A percentile compares a stretch with the other conserved stretches of the same genome.
Conservation (phyloP, 2,329 filamentous ascomycete species). For the Sarocladium kiliense region DNA sequence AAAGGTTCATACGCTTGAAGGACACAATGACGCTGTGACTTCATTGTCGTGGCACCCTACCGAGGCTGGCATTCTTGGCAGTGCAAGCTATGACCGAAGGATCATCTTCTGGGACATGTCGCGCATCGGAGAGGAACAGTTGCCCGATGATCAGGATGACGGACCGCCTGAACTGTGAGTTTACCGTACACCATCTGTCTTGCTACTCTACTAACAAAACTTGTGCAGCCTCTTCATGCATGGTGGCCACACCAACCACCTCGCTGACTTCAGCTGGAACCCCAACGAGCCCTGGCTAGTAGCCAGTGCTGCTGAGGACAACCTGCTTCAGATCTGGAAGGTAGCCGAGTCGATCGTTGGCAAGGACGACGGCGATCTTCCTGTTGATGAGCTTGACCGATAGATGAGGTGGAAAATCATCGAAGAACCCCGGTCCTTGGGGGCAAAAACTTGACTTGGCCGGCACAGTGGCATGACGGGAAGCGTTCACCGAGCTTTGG, state of each 20-base stretch:
- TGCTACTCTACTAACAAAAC: conserved; percentile 16
- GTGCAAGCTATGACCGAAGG: conserved; percentile 85
- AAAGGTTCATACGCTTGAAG: conserved; percentile 85
- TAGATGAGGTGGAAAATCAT: conserved; percentile 31
- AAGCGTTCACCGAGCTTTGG: no score
- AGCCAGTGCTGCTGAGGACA: conserved; percentile 93
- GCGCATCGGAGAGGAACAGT: conserved; percentile 87
- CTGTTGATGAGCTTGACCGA: conserved; percentile 70
- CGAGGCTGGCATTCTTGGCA: conserved; percentile 82
- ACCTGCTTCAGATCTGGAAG: conserved; percentile 92
- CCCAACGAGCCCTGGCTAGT: conserved; percentile 95
- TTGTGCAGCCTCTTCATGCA: conserved; percentile 83
- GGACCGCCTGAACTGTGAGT: conserved; percentile 89
- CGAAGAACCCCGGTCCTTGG: conserved; percentile 19
- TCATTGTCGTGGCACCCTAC: conserved; percentile 93
- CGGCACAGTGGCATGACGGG: no score
- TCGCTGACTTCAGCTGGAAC: conserved; percentile 98
- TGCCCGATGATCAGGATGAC: conserved; percentile 90
- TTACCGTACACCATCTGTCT: background rate
- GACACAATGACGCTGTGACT: conserved; percentile 84
- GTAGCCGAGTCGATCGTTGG: conserved; percentile 77
- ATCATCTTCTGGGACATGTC: conserved; percentile 97
- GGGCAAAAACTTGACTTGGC: background rate
- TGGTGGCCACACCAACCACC: conserved; percentile 92
- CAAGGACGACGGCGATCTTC: conserved; percentile 69